Evolutionary conservation across 257 asterid species (phyloP).

Genomic region (Parsonsia alboflavescens): DNA sequence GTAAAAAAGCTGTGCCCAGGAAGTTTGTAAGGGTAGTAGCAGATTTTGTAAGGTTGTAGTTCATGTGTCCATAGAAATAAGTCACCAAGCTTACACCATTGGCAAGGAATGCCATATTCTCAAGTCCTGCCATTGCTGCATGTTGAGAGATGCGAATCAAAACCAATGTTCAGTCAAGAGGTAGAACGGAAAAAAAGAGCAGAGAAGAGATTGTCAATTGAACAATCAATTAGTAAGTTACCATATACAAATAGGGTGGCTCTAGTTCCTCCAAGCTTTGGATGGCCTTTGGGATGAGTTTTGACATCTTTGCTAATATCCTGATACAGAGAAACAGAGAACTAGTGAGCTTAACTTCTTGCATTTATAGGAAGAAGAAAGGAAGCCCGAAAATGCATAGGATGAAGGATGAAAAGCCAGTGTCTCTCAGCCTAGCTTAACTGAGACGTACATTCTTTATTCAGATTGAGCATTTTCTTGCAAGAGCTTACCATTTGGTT

Average conservation of each 20-base stretch:
- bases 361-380: background rate
- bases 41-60: constrained; percentile 53
- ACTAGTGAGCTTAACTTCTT: background rate
- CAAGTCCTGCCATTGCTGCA: constrained; percentile 47
- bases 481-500: constrained; percentile 21
- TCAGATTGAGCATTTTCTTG: background rate
- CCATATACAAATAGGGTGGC: constrained; percentile 49
- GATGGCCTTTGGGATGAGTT: constrained; percentile 21
- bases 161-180: background rate
- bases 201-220: background rate
- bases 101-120: constrained; percentile 46
- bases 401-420: background rate
- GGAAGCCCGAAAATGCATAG: background rate
- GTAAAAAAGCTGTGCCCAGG: constrained; percentile 51
- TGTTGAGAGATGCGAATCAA: background rate
- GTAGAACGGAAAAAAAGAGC: background rate
- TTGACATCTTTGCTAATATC: constrained; percentile 30
- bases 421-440: background rate
- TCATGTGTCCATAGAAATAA: constrained; percentile 56
- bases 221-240: constrained; percentile 9
- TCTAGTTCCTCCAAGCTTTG: constrained; percentile 44
- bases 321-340: constrained; percentile 20
- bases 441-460: background rate
- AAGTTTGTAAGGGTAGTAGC: constrained; percentile 53
- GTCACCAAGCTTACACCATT: constrained; percentile 51